A percentile compares a stretch with the other conserved stretches of the same genome.
Conservation (phyloP, 2,329 filamentous ascomycete species). For the Ascosphaera aggregata region DNA sequence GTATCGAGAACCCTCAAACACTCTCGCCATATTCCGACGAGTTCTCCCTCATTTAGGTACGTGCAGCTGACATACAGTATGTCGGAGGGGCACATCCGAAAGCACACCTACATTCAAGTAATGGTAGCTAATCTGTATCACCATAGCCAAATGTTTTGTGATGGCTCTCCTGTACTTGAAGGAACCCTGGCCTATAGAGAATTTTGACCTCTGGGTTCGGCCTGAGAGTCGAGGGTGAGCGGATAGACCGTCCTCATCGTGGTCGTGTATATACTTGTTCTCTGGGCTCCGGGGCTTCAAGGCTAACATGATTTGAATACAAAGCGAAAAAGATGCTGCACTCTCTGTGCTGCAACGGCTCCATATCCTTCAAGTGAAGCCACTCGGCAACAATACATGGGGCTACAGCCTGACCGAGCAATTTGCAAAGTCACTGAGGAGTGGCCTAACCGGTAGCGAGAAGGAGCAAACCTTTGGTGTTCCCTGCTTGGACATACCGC, state of each 20-base stretch:
- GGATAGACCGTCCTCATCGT: constrained; percentile 1
- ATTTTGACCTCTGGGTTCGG: constrained; percentile 72
- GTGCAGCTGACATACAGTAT: too few relatives aligned
- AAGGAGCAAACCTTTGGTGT: constrained; percentile 78
- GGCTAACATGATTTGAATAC: constrained; percentile 4
- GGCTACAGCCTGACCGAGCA: constrained; percentile 57
- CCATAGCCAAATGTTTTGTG: constrained; percentile 70
- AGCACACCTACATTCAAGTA: constrained; percentile 1
- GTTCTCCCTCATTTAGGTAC: constrained; percentile 82
- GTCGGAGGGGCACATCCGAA: neutral
- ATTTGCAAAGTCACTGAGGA: constrained; percentile 61
- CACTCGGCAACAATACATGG: constrained; percentile 1
- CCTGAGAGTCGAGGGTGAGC: constrained; percentile 28
- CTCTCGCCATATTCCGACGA: constrained; percentile 85
- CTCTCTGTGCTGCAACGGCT: constrained; percentile 59
- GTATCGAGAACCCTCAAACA: constrained; percentile 89
- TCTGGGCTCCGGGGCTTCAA: constrained; percentile 1
- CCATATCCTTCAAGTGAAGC: constrained; percentile 42
- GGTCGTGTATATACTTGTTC: constrained; percentile 17
- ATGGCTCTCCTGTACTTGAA: constrained; percentile 90
- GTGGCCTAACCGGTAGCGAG: constrained; percentile 72
- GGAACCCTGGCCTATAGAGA: constrained; percentile 49
- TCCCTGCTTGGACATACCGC: constrained; percentile 38
- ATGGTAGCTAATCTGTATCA: constrained; percentile 5
- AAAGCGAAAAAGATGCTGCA: constrained; percentile 59